Evolutionary conservation across 805 yeast species (phyloP).

Genomic region (Saccharomycopsis malanga): DNA sequence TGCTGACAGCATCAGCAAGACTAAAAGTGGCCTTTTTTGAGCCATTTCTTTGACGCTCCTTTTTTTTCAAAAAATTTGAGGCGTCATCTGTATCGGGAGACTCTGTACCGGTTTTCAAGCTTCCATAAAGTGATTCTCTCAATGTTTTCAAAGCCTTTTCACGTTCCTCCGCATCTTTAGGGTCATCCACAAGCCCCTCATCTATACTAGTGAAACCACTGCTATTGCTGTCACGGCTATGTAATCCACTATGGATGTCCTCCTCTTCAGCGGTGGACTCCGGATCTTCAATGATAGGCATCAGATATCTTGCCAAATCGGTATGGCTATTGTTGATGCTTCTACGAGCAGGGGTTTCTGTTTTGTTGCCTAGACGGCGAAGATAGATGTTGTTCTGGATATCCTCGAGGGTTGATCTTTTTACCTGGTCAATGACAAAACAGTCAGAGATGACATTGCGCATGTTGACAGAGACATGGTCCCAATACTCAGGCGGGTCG

Average conservation of each 20-base stretch:
- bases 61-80: too few species aligned
- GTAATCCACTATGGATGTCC: not conserved
- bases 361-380: not conserved
- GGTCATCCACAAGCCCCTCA: not conserved
- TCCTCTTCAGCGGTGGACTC: conserved; percentile 2
- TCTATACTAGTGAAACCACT: not conserved
- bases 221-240: not conserved
- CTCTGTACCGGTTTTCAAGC: not conserved
- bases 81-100: too few species aligned
- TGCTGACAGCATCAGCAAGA: too few species aligned
- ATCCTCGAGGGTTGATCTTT: conserved; percentile 41
- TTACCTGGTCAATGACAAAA: conserved; percentile 37
- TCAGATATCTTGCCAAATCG: not conserved
- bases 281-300: conserved; percentile 4
- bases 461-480: conserved; percentile 43
- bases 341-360: not conserved
- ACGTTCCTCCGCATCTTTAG: conserved; percentile 6
- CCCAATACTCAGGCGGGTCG: conserved; percentile 57
- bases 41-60: too few species aligned
- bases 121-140: conserved; percentile 14
- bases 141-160: conserved; percentile 10
- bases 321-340: conserved; percentile 1
- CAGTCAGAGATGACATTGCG: conserved; percentile 53
- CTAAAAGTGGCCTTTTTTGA: too few species aligned
- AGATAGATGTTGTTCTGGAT: conserved; percentile 23